Evolutionary conservation across 78 protist species (phyloP).

Genomic region (Monosiga brevicollis): DNA sequence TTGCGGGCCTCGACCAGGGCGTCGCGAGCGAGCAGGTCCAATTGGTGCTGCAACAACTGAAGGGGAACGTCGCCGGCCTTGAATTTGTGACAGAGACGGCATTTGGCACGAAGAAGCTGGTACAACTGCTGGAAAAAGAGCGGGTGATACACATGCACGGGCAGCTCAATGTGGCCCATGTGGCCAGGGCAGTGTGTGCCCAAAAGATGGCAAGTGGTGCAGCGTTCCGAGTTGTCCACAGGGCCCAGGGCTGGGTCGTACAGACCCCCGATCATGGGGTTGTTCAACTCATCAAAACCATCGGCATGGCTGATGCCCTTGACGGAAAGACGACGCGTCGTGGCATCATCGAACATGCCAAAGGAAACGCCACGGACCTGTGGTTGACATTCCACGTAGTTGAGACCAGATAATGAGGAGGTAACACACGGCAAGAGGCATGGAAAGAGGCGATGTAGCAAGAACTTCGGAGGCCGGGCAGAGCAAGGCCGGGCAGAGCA

Average conservation of each 20-base stretch:
- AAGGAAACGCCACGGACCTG: background rate
- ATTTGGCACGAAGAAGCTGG: conserved; percentile 53
- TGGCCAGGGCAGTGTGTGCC: conserved; percentile 90
- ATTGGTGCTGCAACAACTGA: background rate
- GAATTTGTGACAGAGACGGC: conserved; percentile 72
- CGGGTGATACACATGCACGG: conserved; percentile 78
- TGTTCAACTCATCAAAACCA: conserved; percentile 43
- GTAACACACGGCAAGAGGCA: too few species aligned
- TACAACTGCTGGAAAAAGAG: conserved; percentile 37
- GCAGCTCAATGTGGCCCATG: conserved; percentile 83
- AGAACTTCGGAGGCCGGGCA: too few species aligned
- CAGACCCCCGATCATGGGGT: conserved; percentile 65
- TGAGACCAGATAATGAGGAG: background rate
- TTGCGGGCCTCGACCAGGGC: background rate
- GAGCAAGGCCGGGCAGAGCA: too few species aligned
- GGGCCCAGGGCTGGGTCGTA: conserved; percentile 88
- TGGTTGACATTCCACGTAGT: too few species aligned
- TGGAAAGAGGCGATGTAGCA: too few species aligned
- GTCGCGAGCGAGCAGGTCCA: background rate
- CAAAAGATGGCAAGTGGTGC: conserved; percentile 68
- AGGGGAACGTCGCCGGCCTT: background rate
- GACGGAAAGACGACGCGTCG: conserved; percentile 27
- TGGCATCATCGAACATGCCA: conserved; percentile 11
- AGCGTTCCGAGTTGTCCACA: conserved; percentile 27
- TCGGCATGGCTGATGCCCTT: conserved; percentile 39